Percentiles rank a stretch among this genome's conserved stretches.
phyloP scores from a whole-genome alignment of 1,284 basidiomycete genomes.

The Tilletia caries region DNA sequence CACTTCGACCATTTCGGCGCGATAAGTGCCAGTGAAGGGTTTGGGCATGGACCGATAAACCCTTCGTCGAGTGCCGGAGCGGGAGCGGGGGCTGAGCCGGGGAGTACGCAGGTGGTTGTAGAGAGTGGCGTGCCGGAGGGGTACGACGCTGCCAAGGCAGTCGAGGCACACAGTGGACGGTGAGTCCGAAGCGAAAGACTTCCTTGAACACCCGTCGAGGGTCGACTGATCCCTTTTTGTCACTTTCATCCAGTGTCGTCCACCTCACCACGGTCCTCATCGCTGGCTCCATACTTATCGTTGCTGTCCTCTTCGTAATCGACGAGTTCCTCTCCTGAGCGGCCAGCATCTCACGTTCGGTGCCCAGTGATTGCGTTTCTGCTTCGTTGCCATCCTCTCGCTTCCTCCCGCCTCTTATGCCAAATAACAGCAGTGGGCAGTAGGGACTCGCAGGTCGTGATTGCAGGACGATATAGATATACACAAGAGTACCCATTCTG shows the following conservation, averaged over 20 bases:
- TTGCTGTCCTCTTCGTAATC: not conserved
- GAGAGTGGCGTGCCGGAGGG: not conserved
- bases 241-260: not conserved
- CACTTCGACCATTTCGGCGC: slow-evolving; percentile 7
- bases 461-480: too few relatives aligned
- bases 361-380: too few relatives aligned
- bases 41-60: not conserved
- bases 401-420: not conserved
- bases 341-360: too few relatives aligned
- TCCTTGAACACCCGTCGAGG: not conserved
- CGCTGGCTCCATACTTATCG: not conserved
- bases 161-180: slow-evolving; percentile 10
- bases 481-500: too few relatives aligned
- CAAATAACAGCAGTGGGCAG: not conserved
- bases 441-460: not conserved
- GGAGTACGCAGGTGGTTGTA: not conserved
- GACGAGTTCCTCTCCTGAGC: not conserved
- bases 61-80: not conserved
- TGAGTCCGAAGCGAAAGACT: not conserved
- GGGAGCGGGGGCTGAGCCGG: not conserved
- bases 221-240: not conserved
- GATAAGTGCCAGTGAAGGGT: not conserved
- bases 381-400: not conserved
- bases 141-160: slow-evolving; percentile 2
- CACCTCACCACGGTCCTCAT: not conserved